phyloP scores from a whole-genome alignment of 2,329 filamentous ascomycete genomes.

The Alternaria sp. region DNA sequence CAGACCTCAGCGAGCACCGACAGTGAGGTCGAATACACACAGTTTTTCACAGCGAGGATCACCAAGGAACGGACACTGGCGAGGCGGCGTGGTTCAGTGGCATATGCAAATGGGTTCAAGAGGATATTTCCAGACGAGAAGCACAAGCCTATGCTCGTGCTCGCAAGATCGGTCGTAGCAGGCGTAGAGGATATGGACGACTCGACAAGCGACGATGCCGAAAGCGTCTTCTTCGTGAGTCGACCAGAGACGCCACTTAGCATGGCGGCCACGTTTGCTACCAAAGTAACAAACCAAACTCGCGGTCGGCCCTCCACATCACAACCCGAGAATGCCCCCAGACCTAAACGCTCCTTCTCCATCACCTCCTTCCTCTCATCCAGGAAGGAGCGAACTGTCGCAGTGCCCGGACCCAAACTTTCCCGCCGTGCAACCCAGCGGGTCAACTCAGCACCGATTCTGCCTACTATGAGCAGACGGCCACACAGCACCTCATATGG shows the following conservation, averaged over 20 bases:
- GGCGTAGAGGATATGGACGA: conserved; percentile 48
- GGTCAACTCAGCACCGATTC: conserved; percentile 44
- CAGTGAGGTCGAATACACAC: conserved; percentile 44
- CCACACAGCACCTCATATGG: conserved; percentile 47
- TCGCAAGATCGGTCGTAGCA: conserved; percentile 53
- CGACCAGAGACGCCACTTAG: conserved; percentile 50
- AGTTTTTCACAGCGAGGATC: conserved; percentile 50
- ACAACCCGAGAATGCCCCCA: conserved; percentile 35
- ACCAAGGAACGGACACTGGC: conserved; percentile 47
- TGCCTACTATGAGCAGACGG: conserved; percentile 49
- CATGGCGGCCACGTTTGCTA: conserved; percentile 39
- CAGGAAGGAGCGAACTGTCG: conserved; percentile 49
- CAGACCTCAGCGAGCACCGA: conserved; percentile 30
- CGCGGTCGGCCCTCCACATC: conserved; percentile 29
- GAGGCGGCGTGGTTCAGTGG: conserved; percentile 52
- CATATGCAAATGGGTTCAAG: conserved; percentile 51
- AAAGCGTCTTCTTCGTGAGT: conserved; percentile 51
- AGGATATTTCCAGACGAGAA: conserved; percentile 56
- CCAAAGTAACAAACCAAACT: conserved; percentile 29
- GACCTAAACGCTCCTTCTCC: conserved; percentile 60
- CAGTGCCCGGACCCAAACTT: conserved; percentile 37
- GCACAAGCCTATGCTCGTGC: conserved; percentile 58
- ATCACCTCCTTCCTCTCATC: conserved; percentile 55
- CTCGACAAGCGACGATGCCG: conserved; percentile 48
- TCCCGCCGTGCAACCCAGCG: conserved; percentile 44